Percentiles rank a stretch among this genome's conserved stretches.
Evolutionary conservation across 345 rosid species (phyloP).

Genomic region (Geranium brycei): DNA sequence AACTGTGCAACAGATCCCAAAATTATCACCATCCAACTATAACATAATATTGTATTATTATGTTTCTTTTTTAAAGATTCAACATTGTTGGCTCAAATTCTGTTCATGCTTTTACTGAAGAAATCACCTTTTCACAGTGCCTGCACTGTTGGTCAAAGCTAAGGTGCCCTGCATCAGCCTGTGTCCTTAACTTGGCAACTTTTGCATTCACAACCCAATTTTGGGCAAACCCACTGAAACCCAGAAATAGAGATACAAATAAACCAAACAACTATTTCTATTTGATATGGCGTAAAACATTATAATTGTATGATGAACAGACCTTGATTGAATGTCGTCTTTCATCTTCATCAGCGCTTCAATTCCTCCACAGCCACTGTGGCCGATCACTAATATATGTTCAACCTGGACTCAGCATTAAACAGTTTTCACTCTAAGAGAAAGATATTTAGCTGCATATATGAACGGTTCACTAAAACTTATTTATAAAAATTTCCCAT

Average conservation of each 20-base stretch:
- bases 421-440: slow-evolving; percentile 4
- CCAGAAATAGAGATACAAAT: not conserved
- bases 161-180: slow-evolving; percentile 47
- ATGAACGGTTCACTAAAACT: no score
- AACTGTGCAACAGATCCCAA: slow-evolving; percentile 21
- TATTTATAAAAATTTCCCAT: no score
- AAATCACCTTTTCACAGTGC: slow-evolving; percentile 85
- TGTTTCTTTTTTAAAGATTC: no score
- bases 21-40: no score
- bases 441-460: no score
- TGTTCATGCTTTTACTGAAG: no score
- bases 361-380: slow-evolving; percentile 95
- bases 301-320: not conserved
- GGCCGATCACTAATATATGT: slow-evolving; percentile 78
- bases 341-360: slow-evolving; percentile 85
- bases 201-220: slow-evolving; percentile 76
- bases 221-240: slow-evolving; percentile 59
- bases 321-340: slow-evolving; percentile 48
- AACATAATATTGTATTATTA: no score
- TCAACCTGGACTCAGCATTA: slow-evolving; percentile 43
- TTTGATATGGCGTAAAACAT: not conserved
- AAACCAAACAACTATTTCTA: not conserved
- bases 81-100: not conserved
- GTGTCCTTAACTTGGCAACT: slow-evolving; percentile 58
- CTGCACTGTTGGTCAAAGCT: slow-evolving; percentile 75